These are phyloP conservation scores for Teunomyces pallodes DNA, from an alignment of 805 yeast species.

Conservation along the genomic window DNA sequence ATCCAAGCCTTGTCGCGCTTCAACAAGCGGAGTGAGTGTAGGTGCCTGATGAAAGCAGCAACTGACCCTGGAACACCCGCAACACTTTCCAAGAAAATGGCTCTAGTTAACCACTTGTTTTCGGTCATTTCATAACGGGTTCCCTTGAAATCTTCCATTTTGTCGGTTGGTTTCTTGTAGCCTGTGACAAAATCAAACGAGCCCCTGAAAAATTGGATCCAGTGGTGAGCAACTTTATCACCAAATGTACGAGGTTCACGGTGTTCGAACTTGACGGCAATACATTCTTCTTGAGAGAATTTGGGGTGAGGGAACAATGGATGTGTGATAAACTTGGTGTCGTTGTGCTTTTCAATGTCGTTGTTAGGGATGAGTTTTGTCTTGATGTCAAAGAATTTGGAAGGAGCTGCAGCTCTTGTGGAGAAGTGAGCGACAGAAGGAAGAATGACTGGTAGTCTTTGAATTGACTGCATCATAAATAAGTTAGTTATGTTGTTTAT, in stretches of 20 bases:
- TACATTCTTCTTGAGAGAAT: constrained; percentile 30
- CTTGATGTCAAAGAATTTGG: constrained; percentile 18
- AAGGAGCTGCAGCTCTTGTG: background rate
- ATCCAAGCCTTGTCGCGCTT: constrained; percentile 72
- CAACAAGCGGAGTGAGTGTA: constrained; percentile 59
- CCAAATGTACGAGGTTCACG: constrained; percentile 44
- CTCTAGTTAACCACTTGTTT: constrained; percentile 60
- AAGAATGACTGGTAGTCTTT: background rate
- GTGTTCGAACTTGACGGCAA: constrained; percentile 48
- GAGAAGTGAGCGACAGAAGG: background rate
- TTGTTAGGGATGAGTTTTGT: constrained; percentile 23
- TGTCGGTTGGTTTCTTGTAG: constrained; percentile 52
- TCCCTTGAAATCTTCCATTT: constrained; percentile 28
- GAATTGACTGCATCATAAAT: background rate
- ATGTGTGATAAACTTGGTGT: constrained; percentile 36
- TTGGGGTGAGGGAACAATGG: constrained; percentile 38
- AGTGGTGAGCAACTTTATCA: constrained; percentile 52
- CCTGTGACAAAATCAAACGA: constrained; percentile 65
- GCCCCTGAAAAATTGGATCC: constrained; percentile 44
- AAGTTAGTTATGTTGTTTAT: too few species aligned
- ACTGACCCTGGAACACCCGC: constrained; percentile 84
- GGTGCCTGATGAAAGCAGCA: constrained; percentile 69
- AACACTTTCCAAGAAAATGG: constrained; percentile 64
- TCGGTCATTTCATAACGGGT: constrained; percentile 55
- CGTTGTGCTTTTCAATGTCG: constrained; percentile 25